Evolutionary conservation across 257 asterid genomes (phyloP).

Genomic region (Nicotiana noctiflora): DNA sequence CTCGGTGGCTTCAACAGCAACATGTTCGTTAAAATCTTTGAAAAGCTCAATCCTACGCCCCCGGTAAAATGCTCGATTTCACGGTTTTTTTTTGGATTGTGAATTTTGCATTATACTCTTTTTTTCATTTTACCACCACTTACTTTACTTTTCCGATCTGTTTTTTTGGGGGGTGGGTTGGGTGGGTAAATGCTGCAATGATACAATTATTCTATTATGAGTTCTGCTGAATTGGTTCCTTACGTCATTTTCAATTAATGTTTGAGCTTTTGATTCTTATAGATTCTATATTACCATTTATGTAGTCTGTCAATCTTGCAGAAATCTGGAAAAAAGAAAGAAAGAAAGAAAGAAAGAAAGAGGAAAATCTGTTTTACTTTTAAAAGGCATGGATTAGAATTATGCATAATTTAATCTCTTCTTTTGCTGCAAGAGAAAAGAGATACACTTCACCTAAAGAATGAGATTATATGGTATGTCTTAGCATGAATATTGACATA

Average conservation of each 20-base stretch:
- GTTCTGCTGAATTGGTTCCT: neutral
- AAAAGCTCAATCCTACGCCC: slow-evolving; percentile 27
- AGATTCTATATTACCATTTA: neutral
- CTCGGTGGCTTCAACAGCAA: neutral
- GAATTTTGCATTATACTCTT: neutral
- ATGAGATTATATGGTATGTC: neutral
- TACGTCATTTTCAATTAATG: neutral
- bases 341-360: too few species aligned
- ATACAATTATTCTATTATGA: neutral
- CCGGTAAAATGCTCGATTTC: slow-evolving; percentile 37
- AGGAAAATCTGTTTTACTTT: neutral
- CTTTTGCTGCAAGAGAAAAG: neutral
- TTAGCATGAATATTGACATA: neutral
- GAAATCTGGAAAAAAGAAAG: neutral
- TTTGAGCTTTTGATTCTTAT: neutral
- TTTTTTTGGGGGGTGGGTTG: too few species aligned
- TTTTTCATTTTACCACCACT: neutral
- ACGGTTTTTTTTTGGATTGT: neutral
- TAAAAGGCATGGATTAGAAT: neutral
- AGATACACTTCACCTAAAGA: neutral
- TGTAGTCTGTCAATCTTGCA: neutral
- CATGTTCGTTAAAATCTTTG: slow-evolving; percentile 52
- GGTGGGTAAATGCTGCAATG: neutral
- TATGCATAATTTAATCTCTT: neutral
- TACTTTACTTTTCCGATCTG: neutral